Base-by-base conservation (phyloP, 2,329 filamentous ascomycete genomes). In the Macrophomina phaseolina region DNA sequence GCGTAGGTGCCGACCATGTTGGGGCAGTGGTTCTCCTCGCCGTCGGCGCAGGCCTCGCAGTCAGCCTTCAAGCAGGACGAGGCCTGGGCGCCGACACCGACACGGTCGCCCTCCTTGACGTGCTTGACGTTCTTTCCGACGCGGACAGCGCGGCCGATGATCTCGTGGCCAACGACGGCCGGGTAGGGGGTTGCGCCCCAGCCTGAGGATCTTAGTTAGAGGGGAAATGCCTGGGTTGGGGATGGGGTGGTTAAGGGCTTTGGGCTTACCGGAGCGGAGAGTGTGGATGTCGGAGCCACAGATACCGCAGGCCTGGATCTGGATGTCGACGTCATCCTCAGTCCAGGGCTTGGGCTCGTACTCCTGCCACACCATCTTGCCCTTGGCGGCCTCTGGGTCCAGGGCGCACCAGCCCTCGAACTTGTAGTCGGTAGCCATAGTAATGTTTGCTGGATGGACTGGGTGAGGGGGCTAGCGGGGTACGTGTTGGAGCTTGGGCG, bases 71-170 rank as follows among this genome's bases (percentile, higher is more conserved):
- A 78, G 73, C 85, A 86, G 63, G 78, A 82, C 34, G 76, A 81
- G n/a, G 79, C 81, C 67, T 82, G 81, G 52, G 80, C 81, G 56
- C 84, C 85, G 23, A 85, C 83, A 53, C 85, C 85, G 11, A 82
- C 83, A 6, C 88, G 83, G 73, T 90, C 87, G 52, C 90, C 89
- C 38, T 89, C 72, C 62, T 85, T 81, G 76, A 91, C 82, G 32
- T 79, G 74, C 23, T 76, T 79, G 12, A 82, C 66, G 49, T 64
- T 58, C 55, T 62, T 70, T 12, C 79, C 80, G 1, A 78, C 69
- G n/a, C 76, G 75, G 5, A 78, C 75, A 40, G 79, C 72, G 34
- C 73, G 72, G 6, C 80, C 80, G 48, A 81, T 73, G 53, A 81
- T 81, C 67, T 81, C 80, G 69, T 81, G 80, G 14, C 80, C 80